Base-by-base conservation (phyloP, 805 yeast species). In the Ogataea nakhonphanomensis region DNA sequence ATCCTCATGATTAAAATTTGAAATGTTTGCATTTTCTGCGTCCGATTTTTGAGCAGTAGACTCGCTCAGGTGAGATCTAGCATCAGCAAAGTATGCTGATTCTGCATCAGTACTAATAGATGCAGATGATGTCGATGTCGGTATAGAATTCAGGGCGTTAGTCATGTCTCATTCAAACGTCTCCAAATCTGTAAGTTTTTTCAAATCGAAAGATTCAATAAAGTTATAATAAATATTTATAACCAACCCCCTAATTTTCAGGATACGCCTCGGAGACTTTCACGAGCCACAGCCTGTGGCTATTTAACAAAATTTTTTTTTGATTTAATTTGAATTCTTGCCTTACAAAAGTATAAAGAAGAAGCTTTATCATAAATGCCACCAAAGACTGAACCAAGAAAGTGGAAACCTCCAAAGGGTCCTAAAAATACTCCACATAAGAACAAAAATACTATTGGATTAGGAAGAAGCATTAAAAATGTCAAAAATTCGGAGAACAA, bases 381-480 rank as follows among this genome's bases (percentile, higher is more conserved):
- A 59, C 77, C 76, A 43, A 66, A 70, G 45, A 67, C 65, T 39
- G 69, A 70, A 35, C 70, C 76, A 38, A 83, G 81, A 73, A 84
- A 84, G 57, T 85, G 88, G 88, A 84, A 81, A 67, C 78, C 85
- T 7, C 95, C 95, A 49, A 81, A 84, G 66, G 96, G 96, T 15
- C 97, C 97, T 25, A 88, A 89, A 59, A 95, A 95, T 11, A 79
- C 84, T 10, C 88, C 76, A 3, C 87, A 86, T 49, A 85, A 82
- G 66, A 86, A 86, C 62, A 84, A 86, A 54, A 89, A 89, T 57
- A 69, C 78, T 5, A 79, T 87, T 45, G 98, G 95, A 5, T 69
- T 90, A 36, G 98, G 98, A 41, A 76, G 93, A 58, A 70, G 90
- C 12, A 80, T 90, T 46, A 81, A 82, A 43, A 82, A 85, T 62